phyloP scores from a whole-genome alignment of 1,139 yeast species.

The Kodamaea anthophila region DNA sequence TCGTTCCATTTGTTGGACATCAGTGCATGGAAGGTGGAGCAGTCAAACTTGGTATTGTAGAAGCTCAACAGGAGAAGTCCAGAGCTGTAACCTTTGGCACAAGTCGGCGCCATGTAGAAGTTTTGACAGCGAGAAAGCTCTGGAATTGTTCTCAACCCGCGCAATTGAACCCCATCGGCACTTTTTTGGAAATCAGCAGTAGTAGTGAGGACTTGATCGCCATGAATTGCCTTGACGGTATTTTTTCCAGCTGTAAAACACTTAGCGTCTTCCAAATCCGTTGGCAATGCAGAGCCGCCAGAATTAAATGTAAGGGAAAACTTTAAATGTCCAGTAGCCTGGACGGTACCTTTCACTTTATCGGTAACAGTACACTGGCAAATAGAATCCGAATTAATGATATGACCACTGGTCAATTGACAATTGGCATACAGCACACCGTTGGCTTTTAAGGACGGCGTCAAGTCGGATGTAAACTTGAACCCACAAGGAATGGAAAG shows the following conservation, averaged over 20 bases:
- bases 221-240: conserved; percentile 21
- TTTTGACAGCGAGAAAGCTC: conserved; percentile 12
- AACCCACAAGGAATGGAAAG: conserved; percentile 27
- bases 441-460: conserved; percentile 5
- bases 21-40: conserved; percentile 16
- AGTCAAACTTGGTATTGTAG: conserved; percentile 13
- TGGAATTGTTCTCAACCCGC: conserved; percentile 10
- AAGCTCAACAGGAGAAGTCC: conserved; percentile 19
- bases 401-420: conserved; percentile 18
- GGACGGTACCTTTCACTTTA: conserved; percentile 9
- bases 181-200: conserved; percentile 11
- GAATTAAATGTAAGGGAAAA: conserved; percentile 22
- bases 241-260: conserved; percentile 18
- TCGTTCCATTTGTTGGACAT: conserved; percentile 17
- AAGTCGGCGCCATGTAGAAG: conserved; percentile 15
- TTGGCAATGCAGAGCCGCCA: conserved; percentile 16
- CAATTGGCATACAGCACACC: conserved; percentile 22
- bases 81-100: conserved; percentile 18
- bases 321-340: conserved; percentile 15
- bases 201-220: conserved; percentile 13
- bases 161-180: conserved; percentile 3
- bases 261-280: conserved; percentile 16
- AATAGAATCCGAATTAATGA: conserved; percentile 18
- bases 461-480: conserved; percentile 18
- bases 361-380: conserved; percentile 24